These are phyloP conservation scores for Closterium sp. DNA, from an alignment of 139 green algal genomes.

Conservation along the genomic window DNA sequence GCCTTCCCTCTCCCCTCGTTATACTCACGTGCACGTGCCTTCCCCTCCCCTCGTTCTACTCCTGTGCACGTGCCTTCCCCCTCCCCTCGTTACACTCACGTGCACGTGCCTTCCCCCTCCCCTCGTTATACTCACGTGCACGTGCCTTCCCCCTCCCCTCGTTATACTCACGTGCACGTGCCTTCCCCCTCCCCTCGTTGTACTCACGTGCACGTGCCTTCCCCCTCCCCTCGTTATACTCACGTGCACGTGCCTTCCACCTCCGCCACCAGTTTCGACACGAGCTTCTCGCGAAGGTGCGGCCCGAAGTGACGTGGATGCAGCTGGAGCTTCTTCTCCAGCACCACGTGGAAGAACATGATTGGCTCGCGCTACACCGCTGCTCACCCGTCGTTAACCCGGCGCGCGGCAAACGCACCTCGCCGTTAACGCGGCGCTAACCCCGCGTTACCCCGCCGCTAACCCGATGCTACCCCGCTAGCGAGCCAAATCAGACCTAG, in stretches of 20 bases:
- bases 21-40: no score
- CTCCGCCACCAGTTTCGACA: slow-evolving; percentile 62
- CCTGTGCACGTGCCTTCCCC: slow-evolving; percentile 80
- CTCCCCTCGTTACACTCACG: slow-evolving; percentile 52
- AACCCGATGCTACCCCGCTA: no score
- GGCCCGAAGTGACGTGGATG: slow-evolving; percentile 76
- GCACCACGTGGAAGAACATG: slow-evolving; percentile 81
- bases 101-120: no score
- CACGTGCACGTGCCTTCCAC: slow-evolving; percentile 81
- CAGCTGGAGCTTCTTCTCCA: slow-evolving; percentile 74
- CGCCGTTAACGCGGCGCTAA: not conserved
- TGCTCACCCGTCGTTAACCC: not conserved
- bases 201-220: no score
- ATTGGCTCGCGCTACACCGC: not conserved
- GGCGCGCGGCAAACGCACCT: not conserved
- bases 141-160: no score
- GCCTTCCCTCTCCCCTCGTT: no score
- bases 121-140: no score
- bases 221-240: not conserved
- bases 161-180: no score
- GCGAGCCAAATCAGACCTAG: no score
- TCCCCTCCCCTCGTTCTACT: not conserved
- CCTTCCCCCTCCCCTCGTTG: no score
- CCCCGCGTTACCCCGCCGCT: no score
- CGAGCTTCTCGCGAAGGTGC: slow-evolving; percentile 61